Evolutionary conservation across 306 rosid species (phyloP), one percentile per base, ranked within the genome.

Genomic region (Lotus japonicus): DNA sequence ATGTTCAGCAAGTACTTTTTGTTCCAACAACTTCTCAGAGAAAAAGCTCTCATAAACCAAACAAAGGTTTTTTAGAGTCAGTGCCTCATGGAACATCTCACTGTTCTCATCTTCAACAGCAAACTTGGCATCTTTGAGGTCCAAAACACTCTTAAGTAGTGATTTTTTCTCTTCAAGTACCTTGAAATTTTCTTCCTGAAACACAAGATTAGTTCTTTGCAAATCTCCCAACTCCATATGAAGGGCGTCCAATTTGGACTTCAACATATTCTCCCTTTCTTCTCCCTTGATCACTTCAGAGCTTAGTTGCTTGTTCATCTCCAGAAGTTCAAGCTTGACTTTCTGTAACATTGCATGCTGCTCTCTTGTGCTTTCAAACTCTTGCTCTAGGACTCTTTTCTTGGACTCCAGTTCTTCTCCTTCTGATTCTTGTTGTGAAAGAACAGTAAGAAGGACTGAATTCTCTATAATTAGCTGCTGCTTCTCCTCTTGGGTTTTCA

Each of bases 381-480:
- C 95, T 45, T 63, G 77, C 84, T 80, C 83, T 11, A 87, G 63
- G 57, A 16, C 41, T 64, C 71, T 78, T 53, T 80, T 87, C 80
- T 72, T 74, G 6, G 83, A 79, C 63, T 58, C 78, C 33, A 87
- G 50, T 65, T 84, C 89, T 63, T 66, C 79, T 36, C 81, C 85
- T 48, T 86, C 88, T 6, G 71, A 77, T 67, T 81, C 82, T 62
- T 84, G 80, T 80, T 85, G 90, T 50, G 64, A 80, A 72, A 94
- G 83, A 60, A 95, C 75, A 71, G 91, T 87, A 46, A 83, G 60
- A 56, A 91, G 74, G 60, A 95, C 86, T 2, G 87, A 88, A 65
- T 88, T 88, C 80, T 91, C 95, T 64, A 91, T 74, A 57, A 81
- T 75, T 64, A 88, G 79, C 75, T 72, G 87, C 84, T 76, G 92